These are phyloP conservation scores for Aspergillus bertholletiae DNA, from an alignment of 495 filamentous ascomycete species.

Conservation along the genomic window DNA sequence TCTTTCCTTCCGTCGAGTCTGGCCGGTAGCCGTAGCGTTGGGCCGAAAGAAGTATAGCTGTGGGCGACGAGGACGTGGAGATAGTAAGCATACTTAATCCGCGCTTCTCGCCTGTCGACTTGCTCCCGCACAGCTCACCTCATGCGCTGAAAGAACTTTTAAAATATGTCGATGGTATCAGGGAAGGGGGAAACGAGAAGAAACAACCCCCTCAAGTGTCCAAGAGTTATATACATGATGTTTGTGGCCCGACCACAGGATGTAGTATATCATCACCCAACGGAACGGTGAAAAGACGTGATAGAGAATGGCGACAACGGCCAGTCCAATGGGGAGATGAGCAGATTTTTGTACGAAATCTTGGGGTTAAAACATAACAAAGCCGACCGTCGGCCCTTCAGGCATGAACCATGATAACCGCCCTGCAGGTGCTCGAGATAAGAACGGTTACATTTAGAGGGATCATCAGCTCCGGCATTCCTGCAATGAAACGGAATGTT, in stretches of 20 bases:
- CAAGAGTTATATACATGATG: background rate
- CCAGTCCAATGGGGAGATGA: background rate
- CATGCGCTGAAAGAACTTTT: background rate
- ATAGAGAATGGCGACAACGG: background rate
- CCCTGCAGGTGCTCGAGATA: background rate
- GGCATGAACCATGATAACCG: background rate
- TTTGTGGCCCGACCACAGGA: background rate
- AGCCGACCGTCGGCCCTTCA: background rate
- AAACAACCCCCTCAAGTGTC: background rate
- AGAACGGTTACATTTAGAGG: background rate
- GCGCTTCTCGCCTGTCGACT: background rate
- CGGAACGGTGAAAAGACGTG: conserved; percentile 4
- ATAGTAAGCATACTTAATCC: background rate
- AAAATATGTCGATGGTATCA: background rate
- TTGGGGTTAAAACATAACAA: background rate
- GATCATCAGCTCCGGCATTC: background rate
- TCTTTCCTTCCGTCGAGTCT: too few species aligned
- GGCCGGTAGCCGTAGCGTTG: background rate
- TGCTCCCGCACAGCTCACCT: background rate
- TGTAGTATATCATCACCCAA: conserved; percentile 3
- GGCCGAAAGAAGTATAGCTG: background rate
- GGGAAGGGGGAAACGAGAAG: background rate
- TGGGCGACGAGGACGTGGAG: background rate
- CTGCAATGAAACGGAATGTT: background rate
- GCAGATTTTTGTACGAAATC: background rate